Evolutionary conservation across 352 stramenopile genomes (phyloP).

Genomic region (Saprolegnia parasitica): DNA sequence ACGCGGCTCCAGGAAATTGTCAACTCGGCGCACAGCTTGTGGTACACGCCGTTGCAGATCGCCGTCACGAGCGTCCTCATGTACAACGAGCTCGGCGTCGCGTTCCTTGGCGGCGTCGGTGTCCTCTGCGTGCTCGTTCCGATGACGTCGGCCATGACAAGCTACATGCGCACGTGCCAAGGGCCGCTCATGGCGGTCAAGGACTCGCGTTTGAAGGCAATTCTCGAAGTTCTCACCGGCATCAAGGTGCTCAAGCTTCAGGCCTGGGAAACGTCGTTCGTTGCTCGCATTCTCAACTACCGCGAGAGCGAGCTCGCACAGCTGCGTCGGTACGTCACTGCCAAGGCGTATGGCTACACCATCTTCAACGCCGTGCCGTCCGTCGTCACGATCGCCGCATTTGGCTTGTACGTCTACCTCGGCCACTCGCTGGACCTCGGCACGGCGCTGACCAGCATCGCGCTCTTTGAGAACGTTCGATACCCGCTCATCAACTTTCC

Average conservation of each 20-base stretch:
- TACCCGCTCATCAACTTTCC: slow-evolving; percentile 94
- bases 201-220: slow-evolving; percentile 90
- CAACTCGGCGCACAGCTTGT: slow-evolving; percentile 87
- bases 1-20: slow-evolving; percentile 94
- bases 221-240: slow-evolving; percentile 87
- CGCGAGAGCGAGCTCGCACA: slow-evolving; percentile 69
- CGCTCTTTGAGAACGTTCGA: slow-evolving; percentile 95
- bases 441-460: slow-evolving; percentile 92
- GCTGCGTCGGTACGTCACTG: slow-evolving; percentile 62
- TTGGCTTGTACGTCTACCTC: slow-evolving; percentile 54
- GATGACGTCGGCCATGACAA: slow-evolving; percentile 84
- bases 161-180: slow-evolving; percentile 80
- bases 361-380: slow-evolving; percentile 87
- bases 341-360: slow-evolving; percentile 45
- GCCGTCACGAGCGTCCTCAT: slow-evolving; percentile 64
- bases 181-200: slow-evolving; percentile 86
- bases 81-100: slow-evolving; percentile 72
- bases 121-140: slow-evolving; percentile 94
- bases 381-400: slow-evolving; percentile 51
- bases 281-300: slow-evolving; percentile 49
- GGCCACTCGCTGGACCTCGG: slow-evolving; percentile 68
- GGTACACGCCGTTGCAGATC: slow-evolving; percentile 83
- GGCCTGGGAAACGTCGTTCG: slow-evolving; percentile 90
- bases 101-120: slow-evolving; percentile 86
- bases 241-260: slow-evolving; percentile 97